Percentiles rank a stretch among this genome's conserved stretches.
Evolutionary conservation across 352 stramenopile species (phyloP).

Genomic region (Pythium sp.): DNA sequence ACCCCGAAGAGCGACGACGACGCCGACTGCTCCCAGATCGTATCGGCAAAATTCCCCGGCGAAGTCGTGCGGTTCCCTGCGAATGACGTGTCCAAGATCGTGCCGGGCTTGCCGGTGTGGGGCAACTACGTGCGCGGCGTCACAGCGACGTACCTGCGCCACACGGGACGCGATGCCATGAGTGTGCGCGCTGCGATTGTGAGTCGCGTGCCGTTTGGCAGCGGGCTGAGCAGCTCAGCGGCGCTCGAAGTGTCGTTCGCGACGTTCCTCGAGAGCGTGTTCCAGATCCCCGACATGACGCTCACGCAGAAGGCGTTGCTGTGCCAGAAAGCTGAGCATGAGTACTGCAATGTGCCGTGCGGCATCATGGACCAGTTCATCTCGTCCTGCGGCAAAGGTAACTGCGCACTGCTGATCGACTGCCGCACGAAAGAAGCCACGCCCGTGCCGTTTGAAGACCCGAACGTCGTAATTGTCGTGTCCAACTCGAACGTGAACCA

Average conservation of each 20-base stretch:
- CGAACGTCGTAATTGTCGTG: constrained; percentile 82
- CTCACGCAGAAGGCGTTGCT: constrained; percentile 84
- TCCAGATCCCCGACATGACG: constrained; percentile 48
- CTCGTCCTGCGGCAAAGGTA: constrained; percentile 85
- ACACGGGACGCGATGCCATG: constrained; percentile 44
- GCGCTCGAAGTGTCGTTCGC: constrained; percentile 91
- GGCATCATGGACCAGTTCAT: constrained; percentile 98
- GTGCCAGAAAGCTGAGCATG: constrained; percentile 94
- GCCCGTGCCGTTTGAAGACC: constrained; percentile 82
- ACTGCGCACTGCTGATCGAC: constrained; percentile 91
- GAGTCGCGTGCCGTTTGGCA: constrained; percentile 91
- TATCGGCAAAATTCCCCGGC: constrained; percentile 58
- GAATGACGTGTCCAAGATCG: constrained; percentile 43
- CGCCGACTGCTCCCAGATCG: constrained; percentile 30
- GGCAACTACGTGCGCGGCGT: constrained; percentile 94
- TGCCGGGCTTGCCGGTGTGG: constrained; percentile 69
- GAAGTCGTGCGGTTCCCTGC: constrained; percentile 49
- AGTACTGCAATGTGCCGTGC: constrained; percentile 92
- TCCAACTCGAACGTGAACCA: constrained; percentile 95
- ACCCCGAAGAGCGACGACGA: constrained; percentile 24
- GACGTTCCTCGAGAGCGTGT: constrained; percentile 90
- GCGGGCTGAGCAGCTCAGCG: constrained; percentile 91
- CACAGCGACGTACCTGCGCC: constrained; percentile 87
- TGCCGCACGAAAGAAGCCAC: constrained; percentile 85
- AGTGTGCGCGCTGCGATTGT: constrained; percentile 84